Conservation (phyloP, 2,329 filamentous ascomycete genomes). For the Aureobasidium melanogenum region DNA sequence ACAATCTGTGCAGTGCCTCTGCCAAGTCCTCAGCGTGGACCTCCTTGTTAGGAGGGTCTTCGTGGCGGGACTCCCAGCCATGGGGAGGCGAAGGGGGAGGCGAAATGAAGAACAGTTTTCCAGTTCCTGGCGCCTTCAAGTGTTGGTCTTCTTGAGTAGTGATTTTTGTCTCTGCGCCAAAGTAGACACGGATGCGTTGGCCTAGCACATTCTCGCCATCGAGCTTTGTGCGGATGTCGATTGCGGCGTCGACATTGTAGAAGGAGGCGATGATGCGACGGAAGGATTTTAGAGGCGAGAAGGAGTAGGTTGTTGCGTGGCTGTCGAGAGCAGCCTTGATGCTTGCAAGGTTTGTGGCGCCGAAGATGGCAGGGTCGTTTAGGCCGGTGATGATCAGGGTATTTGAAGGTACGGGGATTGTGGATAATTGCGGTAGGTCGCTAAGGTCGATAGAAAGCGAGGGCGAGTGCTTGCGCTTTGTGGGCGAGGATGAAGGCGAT, state of each 20-base stretch:
- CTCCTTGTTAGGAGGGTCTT: slow-evolving; percentile 57
- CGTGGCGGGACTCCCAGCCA: slow-evolving; percentile 55
- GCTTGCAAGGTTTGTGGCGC: slow-evolving; percentile 61
- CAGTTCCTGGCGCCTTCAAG: slow-evolving; percentile 47
- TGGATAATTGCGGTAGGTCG: slow-evolving; percentile 57
- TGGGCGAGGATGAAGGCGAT: not conserved
- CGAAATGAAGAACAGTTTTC: slow-evolving; percentile 58
- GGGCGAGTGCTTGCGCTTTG: slow-evolving; percentile 29
- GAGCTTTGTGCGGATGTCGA: slow-evolving; percentile 61
- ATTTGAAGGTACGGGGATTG: slow-evolving; percentile 70
- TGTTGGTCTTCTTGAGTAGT: slow-evolving; percentile 33
- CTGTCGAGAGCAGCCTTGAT: slow-evolving; percentile 63
- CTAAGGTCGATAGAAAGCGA: slow-evolving; percentile 64
- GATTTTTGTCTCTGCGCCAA: slow-evolving; percentile 44
- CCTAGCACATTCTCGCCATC: slow-evolving; percentile 68
- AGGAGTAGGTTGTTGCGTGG: slow-evolving; percentile 66
- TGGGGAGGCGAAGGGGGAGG: slow-evolving; percentile 56
- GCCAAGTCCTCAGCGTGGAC: slow-evolving; percentile 56
- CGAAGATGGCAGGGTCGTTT: slow-evolving; percentile 63
- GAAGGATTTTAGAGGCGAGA: slow-evolving; percentile 74
- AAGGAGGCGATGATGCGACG: slow-evolving; percentile 74
- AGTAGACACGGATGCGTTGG: slow-evolving; percentile 57
- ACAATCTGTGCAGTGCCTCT: slow-evolving; percentile 44
- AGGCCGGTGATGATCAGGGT: slow-evolving; percentile 80
- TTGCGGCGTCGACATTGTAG: slow-evolving; percentile 59